Evolutionary conservation across 2,329 filamentous ascomycete species (phyloP).

Genomic region (Mollisiaceae sp.): DNA sequence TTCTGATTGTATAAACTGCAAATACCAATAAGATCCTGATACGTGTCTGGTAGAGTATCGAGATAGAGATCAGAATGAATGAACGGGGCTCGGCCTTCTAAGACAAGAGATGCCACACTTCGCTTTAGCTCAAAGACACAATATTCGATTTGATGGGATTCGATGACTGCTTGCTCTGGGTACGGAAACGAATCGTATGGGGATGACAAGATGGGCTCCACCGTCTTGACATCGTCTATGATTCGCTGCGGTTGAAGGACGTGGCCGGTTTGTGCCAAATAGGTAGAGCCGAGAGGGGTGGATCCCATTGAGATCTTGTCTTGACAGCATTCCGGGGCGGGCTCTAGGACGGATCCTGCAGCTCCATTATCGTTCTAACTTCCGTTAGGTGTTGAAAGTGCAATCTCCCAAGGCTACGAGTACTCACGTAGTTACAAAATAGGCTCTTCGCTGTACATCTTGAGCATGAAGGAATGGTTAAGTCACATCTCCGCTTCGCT

Average conservation of each 20-base stretch:
- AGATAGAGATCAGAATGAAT: conserved; percentile 30
- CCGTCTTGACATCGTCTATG: not conserved
- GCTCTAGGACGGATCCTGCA: not conserved
- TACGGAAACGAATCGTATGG: conserved; percentile 24
- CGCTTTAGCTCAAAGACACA: conserved; percentile 26
- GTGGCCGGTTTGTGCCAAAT: no score
- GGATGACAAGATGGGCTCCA: conserved; percentile 5
- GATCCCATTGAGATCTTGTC: not conserved
- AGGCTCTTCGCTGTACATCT: conserved; percentile 28
- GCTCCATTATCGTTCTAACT: not conserved
- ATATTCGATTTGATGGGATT: conserved; percentile 20
- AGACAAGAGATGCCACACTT: conserved; percentile 20
- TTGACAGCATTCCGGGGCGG: not conserved
- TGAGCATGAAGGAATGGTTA: conserved; percentile 31
- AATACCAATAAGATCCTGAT: conserved; percentile 30
- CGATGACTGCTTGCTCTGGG: conserved; percentile 11
- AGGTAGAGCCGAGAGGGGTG: no score
- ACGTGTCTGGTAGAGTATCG: conserved; percentile 20
- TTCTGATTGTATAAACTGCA: conserved; percentile 29
- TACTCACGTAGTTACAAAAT: conserved; percentile 34
- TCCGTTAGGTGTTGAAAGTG: not conserved
- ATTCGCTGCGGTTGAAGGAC: not conserved
- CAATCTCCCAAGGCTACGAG: not conserved
- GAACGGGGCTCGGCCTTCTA: conserved; percentile 29
- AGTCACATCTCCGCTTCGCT: conserved; percentile 37